Evolutionary conservation across 257 asterid species (phyloP).

Genomic region (Forsythia suspensa): DNA sequence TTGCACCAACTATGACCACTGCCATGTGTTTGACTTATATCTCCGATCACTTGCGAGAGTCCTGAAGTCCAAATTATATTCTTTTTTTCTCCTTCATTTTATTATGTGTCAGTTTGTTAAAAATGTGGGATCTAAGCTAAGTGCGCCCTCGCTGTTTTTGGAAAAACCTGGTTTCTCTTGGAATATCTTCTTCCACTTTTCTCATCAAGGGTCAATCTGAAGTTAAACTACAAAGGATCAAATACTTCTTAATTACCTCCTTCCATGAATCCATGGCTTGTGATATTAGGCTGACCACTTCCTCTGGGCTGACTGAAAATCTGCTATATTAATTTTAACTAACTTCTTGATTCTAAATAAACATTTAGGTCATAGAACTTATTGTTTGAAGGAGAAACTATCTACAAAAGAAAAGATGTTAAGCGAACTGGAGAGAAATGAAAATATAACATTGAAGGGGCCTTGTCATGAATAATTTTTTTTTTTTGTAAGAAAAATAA

Average conservation of each 20-base stretch:
- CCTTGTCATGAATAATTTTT: too few species aligned
- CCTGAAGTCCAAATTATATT: background rate
- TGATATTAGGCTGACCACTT: background rate
- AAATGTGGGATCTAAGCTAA: too few species aligned
- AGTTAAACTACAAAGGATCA: background rate
- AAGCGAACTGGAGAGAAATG: background rate
- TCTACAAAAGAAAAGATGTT: background rate
- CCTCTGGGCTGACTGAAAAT: background rate
- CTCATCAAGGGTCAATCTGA: background rate
- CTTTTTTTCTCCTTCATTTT: background rate
- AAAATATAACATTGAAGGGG: background rate
- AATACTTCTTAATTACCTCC: background rate
- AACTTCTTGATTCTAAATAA: background rate
- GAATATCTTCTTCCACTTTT: background rate
- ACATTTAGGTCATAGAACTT: background rate
- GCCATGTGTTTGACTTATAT: background rate
- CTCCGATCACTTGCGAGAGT: background rate
- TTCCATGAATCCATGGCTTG: background rate
- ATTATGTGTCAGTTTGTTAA: background rate
- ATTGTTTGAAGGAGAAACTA: background rate
- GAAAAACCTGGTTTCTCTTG: too few species aligned
- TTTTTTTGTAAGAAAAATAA: too few species aligned
- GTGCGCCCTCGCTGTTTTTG: background rate
- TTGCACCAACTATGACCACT: background rate
- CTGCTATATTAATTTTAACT: too few species aligned